Evolutionary conservation across 306 rosid genomes (phyloP), one percentile per base, ranked within the genome.

Genomic region (Crotalaria pallida): DNA sequence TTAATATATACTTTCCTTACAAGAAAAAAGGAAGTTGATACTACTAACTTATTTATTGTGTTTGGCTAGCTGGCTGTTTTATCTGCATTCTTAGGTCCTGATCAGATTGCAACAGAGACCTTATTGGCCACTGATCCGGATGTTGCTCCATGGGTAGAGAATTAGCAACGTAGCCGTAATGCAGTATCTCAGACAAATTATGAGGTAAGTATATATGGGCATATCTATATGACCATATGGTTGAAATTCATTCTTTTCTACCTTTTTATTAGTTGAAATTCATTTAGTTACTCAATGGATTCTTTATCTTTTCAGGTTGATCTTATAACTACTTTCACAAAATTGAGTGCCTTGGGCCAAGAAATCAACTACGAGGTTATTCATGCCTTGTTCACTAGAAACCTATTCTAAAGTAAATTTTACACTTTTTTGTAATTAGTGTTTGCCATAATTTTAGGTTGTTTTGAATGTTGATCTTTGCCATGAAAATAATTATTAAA

Each of bases 141-240:
- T 61, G 97, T 91, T 72, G 58, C 85, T 60, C 96, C 91, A 6
- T 94, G 99, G 99, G 88, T 91, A 72, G 87, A 83, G 79, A 94
- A 94, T 52, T 94, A 94, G 66, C 95, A 87, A 63, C 86, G 96
- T 27, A 91, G 99, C 86, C 88, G 97, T 17, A 92, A 91, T 78
- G 91, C 96, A 40, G 97, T 94, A 16, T 94, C 99, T 15, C 82
- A 77, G 77, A 94, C 99, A n/a, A 92, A 94, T 72, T 94, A 94
- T 71, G 96, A 94, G 96, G 99, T 84, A 41, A 26, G 77, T 70
- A 3, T 21, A 34, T 38, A 11, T 2, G 10, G 62, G 22, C 44
- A 10, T 41, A 21, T 19, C 13, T 33, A 34, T 55, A 23, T 55
- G 36, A 18, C 18, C 16, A 1, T 12, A 24, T 50, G 1, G 41